Conservation (phyloP, 257 asterid species). For the Capsicum chinense region DNA sequence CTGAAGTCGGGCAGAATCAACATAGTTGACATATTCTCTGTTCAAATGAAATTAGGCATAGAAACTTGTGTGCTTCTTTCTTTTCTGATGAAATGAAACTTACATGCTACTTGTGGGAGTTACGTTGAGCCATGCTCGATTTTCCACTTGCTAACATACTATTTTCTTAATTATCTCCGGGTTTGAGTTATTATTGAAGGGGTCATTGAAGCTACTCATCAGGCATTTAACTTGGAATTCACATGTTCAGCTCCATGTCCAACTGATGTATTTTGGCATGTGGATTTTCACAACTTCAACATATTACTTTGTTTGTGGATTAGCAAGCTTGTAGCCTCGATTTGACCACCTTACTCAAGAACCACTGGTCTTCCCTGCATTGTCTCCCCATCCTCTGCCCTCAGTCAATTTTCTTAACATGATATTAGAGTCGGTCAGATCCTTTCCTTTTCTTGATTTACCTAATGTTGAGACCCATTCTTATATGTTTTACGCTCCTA, state of each 20-base stretch:
- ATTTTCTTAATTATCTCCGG: background rate
- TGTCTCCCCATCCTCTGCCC: background rate
- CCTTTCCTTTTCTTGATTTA: no score
- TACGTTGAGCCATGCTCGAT: background rate
- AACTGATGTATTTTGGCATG: background rate
- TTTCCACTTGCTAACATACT: background rate
- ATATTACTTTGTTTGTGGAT: background rate
- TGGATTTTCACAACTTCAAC: background rate
- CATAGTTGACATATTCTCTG: background rate
- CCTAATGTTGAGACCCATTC: no score
- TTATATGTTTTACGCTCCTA: no score
- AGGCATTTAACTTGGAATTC: background rate
- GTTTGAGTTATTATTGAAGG: background rate
- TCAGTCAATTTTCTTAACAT: no score
- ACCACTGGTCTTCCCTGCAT: background rate
- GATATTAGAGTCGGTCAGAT: no score
- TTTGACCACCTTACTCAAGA: background rate
- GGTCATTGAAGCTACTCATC: background rate
- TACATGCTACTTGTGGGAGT: background rate
- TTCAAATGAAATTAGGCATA: background rate
- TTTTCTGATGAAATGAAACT: conserved; percentile 1
- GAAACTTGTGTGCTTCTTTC: background rate
- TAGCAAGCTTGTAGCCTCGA: background rate
- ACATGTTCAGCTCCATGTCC: background rate
- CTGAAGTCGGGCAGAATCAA: background rate